phyloP scores from a whole-genome alignment of 1,284 basidiomycete species.

The Papiliotrema fonsecae region DNA sequence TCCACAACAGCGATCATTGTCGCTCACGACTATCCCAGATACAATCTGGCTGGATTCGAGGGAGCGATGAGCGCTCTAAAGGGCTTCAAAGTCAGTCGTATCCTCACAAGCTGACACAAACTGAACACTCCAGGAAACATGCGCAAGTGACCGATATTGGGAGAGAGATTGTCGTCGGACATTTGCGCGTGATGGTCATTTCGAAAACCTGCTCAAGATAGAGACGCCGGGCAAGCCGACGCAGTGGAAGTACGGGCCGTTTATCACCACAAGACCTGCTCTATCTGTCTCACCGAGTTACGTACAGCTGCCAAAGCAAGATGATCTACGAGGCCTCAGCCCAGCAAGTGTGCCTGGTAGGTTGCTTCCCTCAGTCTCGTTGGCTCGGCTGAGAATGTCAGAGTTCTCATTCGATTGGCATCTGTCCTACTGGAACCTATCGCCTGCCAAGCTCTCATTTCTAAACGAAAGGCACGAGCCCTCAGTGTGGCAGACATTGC shows the following conservation, averaged over 20 bases:
- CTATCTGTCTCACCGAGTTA: background rate
- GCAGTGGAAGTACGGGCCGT: conserved; percentile 4
- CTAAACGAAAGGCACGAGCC: background rate
- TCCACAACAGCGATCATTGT: background rate
- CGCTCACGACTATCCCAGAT: background rate
- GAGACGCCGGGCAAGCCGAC: background rate
- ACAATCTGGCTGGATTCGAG: background rate
- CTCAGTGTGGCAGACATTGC: too few species aligned
- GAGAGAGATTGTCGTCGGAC: background rate
- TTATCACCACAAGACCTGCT: background rate
- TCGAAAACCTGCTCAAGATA: conserved; percentile 3
- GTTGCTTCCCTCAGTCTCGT: background rate
- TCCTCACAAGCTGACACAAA: background rate
- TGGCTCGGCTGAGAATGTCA: background rate
- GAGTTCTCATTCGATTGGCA: background rate
- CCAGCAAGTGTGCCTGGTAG: background rate
- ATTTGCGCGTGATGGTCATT: conserved; percentile 2
- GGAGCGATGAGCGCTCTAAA: background rate
- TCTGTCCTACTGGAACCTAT: background rate
- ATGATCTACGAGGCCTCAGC: background rate
- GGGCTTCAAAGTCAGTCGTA: background rate
- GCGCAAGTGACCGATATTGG: background rate
- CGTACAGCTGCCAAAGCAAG: background rate
- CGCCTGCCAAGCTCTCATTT: background rate
- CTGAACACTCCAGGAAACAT: background rate